These are phyloP conservation scores for Tylopilus intermedius DNA, from an alignment of 768 basidiomycete genomes.

Conservation along the genomic window DNA sequence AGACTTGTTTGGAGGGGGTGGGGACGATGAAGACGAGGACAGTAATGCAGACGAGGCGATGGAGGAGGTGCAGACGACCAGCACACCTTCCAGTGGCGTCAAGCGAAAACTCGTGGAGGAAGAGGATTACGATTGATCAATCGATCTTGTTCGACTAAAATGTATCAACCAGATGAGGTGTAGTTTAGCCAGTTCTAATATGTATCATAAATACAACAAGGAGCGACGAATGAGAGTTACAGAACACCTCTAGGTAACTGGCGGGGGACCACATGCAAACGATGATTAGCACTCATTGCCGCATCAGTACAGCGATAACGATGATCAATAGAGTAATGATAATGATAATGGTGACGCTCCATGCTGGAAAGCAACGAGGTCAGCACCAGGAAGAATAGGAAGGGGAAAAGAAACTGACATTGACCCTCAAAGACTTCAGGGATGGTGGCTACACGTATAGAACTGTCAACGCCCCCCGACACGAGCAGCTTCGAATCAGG, in stretches of 20 bases:
- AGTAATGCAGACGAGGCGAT: constrained; percentile 56
- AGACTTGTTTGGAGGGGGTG: constrained; percentile 68
- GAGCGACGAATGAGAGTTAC: neutral
- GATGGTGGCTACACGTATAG: constrained; percentile 72
- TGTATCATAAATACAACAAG: constrained; percentile 25
- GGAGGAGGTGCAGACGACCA: constrained; percentile 65
- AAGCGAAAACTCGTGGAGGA: constrained; percentile 82
- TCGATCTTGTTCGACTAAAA: neutral
- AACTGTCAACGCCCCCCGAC: constrained; percentile 88
- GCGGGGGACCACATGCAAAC: neutral
- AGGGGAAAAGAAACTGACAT: constrained; percentile 40
- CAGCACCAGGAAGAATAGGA: constrained; percentile 24
- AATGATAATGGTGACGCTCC: constrained; percentile 36
- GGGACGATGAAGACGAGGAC: constrained; percentile 68
- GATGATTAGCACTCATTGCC: constrained; percentile 14
- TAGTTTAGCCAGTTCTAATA: constrained; percentile 24
- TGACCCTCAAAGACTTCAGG: constrained; percentile 50
- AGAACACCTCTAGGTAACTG: neutral
- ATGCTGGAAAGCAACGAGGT: constrained; percentile 31
- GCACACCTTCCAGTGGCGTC: constrained; percentile 54
- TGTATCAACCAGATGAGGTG: constrained; percentile 3
- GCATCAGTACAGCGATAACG: constrained; percentile 40
- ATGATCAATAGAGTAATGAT: constrained; percentile 40
- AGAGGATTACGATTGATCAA: constrained; percentile 71
- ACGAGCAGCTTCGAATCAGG: constrained; percentile 74